Conservation (phyloP, 768 basidiomycete species). For the Trametopsis cervina region DNA sequence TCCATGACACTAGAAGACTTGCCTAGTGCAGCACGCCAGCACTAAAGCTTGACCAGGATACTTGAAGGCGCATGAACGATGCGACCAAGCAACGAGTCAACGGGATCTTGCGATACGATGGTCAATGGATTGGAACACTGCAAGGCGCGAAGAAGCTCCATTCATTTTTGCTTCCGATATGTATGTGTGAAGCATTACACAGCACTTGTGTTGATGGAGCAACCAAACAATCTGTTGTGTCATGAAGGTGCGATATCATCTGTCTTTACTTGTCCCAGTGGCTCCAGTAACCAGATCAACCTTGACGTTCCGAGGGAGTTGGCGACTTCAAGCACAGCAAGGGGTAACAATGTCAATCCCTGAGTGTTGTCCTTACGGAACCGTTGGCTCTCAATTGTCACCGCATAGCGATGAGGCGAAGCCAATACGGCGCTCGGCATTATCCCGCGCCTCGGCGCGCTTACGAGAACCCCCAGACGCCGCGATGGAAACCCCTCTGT, state of each 20-base stretch:
- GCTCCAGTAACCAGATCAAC: neutral
- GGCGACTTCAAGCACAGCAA: neutral
- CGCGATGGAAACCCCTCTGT: too few species aligned
- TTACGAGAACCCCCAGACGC: too few species aligned
- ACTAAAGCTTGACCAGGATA: too few species aligned
- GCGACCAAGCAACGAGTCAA: too few species aligned
- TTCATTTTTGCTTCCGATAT: too few species aligned
- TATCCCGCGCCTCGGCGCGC: neutral
- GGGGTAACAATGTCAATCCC: neutral
- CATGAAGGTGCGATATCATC: neutral
- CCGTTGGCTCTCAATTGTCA: neutral
- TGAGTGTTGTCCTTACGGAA: neutral
- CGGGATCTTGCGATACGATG: too few species aligned
- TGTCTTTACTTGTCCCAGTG: neutral
- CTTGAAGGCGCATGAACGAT: too few species aligned
- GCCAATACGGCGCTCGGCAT: neutral
- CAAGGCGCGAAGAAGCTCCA: too few species aligned
- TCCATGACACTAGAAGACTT: too few species aligned
- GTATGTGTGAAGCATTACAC: too few species aligned
- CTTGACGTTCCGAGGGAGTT: neutral
- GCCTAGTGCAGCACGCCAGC: too few species aligned
- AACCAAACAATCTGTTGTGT: neutral
- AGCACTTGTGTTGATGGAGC: neutral
- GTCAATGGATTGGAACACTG: too few species aligned
- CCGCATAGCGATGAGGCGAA: neutral